phyloP scores from a whole-genome alignment of 805 yeast species.

The Cyberlindnera samutprakarnensis region DNA sequence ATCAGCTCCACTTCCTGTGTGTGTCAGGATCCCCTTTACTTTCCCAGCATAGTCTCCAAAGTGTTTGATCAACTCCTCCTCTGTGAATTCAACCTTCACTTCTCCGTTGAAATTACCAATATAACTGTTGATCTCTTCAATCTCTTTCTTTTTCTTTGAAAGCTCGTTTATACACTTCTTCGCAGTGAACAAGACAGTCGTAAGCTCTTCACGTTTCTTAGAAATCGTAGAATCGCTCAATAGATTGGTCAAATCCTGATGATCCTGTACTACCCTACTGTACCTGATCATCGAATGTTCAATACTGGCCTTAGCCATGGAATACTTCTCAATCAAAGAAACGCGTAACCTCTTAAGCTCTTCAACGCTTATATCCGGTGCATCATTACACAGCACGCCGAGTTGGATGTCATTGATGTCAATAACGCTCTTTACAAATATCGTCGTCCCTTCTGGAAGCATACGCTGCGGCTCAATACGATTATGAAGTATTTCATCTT shows the following conservation, averaged over 20 bases:
- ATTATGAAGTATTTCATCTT: neutral
- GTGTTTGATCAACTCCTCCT: conserved; percentile 10
- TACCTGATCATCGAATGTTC: conserved; percentile 9
- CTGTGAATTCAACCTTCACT: conserved; percentile 2
- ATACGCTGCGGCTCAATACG: conserved; percentile 1
- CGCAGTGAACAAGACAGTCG: conserved; percentile 7
- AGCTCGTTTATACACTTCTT: conserved; percentile 12
- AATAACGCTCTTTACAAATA: conserved; percentile 1
- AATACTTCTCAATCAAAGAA: conserved; percentile 5
- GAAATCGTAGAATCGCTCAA: conserved; percentile 5
- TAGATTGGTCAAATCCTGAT: neutral
- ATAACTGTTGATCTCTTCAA: conserved; percentile 10
- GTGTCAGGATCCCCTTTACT: too few species aligned
- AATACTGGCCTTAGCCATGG: conserved; percentile 6
- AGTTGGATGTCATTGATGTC: conserved; percentile 4
- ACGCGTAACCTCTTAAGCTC: conserved; percentile 3
- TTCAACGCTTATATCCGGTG: conserved; percentile 2
- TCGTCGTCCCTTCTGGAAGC: conserved; percentile 1
- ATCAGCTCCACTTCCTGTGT: neutral
- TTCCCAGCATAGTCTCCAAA: conserved; percentile 9
- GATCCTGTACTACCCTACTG: conserved; percentile 4
- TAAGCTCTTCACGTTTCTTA: conserved; percentile 5
- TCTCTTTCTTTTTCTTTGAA: conserved; percentile 10
- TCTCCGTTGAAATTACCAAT: conserved; percentile 5
- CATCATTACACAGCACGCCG: neutral